phyloP scores from a whole-genome alignment of 208 protist species.

The Acanthamoeba lenticulata region DNA sequence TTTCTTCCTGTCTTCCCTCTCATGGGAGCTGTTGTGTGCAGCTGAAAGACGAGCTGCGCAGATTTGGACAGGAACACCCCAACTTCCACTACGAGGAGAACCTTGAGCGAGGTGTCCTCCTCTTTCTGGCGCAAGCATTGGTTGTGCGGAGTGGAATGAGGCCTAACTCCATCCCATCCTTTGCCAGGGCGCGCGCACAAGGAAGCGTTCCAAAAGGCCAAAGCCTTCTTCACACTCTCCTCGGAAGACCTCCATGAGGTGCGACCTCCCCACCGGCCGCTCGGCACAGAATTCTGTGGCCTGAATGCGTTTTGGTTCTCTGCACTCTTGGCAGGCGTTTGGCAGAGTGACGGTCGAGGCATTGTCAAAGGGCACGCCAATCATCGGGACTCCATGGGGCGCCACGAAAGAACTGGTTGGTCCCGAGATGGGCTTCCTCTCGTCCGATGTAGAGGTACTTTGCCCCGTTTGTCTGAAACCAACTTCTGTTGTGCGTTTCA shows the following conservation, averaged over 20 bases:
- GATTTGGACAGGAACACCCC: not conserved
- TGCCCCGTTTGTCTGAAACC: too few relatives aligned
- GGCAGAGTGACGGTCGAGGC: not conserved
- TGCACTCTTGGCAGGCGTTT: not conserved
- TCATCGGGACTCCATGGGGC: not conserved
- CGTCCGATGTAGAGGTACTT: not conserved
- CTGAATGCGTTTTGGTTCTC: not conserved
- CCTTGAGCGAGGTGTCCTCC: not conserved
- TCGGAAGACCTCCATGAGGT: not conserved
- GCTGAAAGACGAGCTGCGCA: not conserved
- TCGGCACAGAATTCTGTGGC: too few relatives aligned
- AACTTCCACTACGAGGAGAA: not conserved
- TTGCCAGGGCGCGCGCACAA: not conserved
- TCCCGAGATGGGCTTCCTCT: not conserved
- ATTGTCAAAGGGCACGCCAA: not conserved
- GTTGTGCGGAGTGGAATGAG: too few relatives aligned
- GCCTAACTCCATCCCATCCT: too few relatives aligned
- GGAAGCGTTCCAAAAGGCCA: not conserved
- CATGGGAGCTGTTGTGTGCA: too few relatives aligned
- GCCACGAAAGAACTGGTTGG: not conserved
- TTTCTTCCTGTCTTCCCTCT: too few relatives aligned
- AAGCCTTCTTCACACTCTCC: not conserved
- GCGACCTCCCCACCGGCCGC: too few relatives aligned
- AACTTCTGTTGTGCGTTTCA: too few relatives aligned
- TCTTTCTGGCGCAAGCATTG: not conserved